Conservation (phyloP, 768 basidiomycete genomes). For the Suillus plorans region DNA sequence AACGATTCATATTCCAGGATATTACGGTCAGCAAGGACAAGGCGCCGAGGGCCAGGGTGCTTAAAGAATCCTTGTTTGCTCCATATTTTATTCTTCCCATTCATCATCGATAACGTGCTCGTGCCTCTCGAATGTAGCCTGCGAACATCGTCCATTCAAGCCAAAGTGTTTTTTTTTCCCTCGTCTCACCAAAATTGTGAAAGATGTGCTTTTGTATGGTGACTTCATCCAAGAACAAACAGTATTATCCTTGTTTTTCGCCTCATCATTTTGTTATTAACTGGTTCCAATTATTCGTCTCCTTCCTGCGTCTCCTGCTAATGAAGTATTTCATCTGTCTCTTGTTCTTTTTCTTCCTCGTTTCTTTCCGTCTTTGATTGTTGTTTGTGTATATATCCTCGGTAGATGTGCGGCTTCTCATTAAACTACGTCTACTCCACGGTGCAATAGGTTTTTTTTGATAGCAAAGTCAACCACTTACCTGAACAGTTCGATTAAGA, state of each 20-base stretch:
- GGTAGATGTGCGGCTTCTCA: slow-evolving; percentile 31
- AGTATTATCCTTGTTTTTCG: slow-evolving; percentile 28
- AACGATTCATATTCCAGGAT: slow-evolving; percentile 48
- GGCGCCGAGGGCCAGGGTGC: slow-evolving; percentile 50
- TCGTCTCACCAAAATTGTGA: slow-evolving; percentile 29
- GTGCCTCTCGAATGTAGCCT: slow-evolving; percentile 32
- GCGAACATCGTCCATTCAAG: slow-evolving; percentile 20
- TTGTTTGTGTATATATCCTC: slow-evolving; percentile 26
- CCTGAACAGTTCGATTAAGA: slow-evolving; percentile 8
- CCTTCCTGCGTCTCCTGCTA: slow-evolving; percentile 10
- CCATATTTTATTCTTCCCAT: slow-evolving; percentile 25
- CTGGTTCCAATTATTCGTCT: slow-evolving; percentile 14
- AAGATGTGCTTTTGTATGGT: slow-evolving; percentile 35
- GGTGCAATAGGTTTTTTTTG: slow-evolving; percentile 20
- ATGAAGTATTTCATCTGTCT: slow-evolving; percentile 22
- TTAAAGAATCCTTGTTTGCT: slow-evolving; percentile 25
- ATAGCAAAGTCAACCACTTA: slow-evolving; percentile 4
- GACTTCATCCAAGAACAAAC: slow-evolving; percentile 24
- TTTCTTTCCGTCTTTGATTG: slow-evolving; percentile 18
- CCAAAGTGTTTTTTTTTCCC: slow-evolving; percentile 24
- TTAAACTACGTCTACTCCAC: slow-evolving; percentile 15
- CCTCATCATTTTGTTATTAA: slow-evolving; percentile 22
- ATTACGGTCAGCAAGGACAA: slow-evolving; percentile 76
- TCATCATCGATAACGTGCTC: slow-evolving; percentile 23
- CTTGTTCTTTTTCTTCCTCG: slow-evolving; percentile 10